These are phyloP conservation scores for Paramecium octaurelia DNA, from an alignment of 73 alveolate genomes.

Conservation along the genomic window DNA sequence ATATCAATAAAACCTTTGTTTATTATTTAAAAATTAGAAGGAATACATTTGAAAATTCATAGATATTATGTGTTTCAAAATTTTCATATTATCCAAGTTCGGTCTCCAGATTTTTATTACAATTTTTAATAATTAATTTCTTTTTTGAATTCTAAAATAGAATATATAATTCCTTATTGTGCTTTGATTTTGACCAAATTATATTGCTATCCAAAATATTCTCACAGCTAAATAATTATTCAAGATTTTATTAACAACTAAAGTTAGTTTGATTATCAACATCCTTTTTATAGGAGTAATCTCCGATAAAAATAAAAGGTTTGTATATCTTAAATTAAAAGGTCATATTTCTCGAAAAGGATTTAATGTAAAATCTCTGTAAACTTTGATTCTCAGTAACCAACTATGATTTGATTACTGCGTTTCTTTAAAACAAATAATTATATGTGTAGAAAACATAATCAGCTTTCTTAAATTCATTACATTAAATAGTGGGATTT, in stretches of 20 bases:
- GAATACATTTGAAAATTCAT: neutral
- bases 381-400: too few relatives aligned
- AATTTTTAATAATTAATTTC: neutral
- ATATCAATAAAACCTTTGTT: neutral
- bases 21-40: neutral
- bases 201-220: neutral
- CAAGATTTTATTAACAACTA: neutral
- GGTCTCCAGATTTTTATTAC: neutral
- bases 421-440: too few relatives aligned
- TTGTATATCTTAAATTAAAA: too few relatives aligned
- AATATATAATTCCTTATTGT: neutral
- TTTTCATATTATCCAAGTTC: neutral
- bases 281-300: too few relatives aligned
- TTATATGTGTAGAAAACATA: neutral
- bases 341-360: too few relatives aligned
- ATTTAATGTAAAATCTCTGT: too few relatives aligned
- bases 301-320: too few relatives aligned
- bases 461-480: neutral
- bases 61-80: neutral
- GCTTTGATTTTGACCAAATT: neutral
- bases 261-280: too few relatives aligned
- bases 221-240: neutral
- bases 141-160: neutral
- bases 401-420: too few relatives aligned
- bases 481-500: neutral